Evolutionary conservation across 495 filamentous ascomycete genomes (phyloP).

Genomic region (Aspergillus avenaceus): DNA sequence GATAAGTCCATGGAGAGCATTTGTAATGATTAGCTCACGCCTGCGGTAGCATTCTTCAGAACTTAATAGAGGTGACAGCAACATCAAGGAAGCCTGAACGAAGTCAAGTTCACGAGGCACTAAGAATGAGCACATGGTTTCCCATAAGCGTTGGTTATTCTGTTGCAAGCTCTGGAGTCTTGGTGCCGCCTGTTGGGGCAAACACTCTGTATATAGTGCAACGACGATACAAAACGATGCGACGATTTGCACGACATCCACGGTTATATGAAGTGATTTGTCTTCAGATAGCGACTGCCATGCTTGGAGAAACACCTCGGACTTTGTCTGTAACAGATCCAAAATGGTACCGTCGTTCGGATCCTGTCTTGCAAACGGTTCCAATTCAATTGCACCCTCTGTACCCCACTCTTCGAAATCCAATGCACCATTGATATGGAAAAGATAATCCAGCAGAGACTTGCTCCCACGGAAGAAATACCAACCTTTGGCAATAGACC

Average conservation of each 20-base stretch:
- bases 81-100: constrained; percentile 29
- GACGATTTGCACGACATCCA: constrained; percentile 44
- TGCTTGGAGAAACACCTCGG: constrained; percentile 39
- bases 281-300: constrained; percentile 39
- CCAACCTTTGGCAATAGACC: constrained; percentile 32
- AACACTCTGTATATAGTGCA: constrained; percentile 29
- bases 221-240: constrained; percentile 39
- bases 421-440: constrained; percentile 23
- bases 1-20: constrained; percentile 22
- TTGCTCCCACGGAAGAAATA: constrained; percentile 31
- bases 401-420: constrained; percentile 26
- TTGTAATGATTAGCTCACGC: constrained; percentile 11
- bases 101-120: constrained; percentile 21
- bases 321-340: constrained; percentile 43
- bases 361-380: constrained; percentile 25
- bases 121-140: constrained; percentile 31
- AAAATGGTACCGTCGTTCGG: constrained; percentile 39
- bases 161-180: constrained; percentile 26
- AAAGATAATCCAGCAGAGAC: constrained; percentile 32
- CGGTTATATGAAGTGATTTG: constrained; percentile 40
- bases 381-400: constrained; percentile 17
- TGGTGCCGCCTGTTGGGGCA: constrained; percentile 25
- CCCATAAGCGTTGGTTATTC: constrained; percentile 32
- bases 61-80: constrained; percentile 29
- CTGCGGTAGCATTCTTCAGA: constrained; percentile 17